Evolutionary conservation across 2,329 filamentous ascomycete species (phyloP), one percentile per base, ranked within the genome.

Genomic region (Pseudogymnoascus sp.): DNA sequence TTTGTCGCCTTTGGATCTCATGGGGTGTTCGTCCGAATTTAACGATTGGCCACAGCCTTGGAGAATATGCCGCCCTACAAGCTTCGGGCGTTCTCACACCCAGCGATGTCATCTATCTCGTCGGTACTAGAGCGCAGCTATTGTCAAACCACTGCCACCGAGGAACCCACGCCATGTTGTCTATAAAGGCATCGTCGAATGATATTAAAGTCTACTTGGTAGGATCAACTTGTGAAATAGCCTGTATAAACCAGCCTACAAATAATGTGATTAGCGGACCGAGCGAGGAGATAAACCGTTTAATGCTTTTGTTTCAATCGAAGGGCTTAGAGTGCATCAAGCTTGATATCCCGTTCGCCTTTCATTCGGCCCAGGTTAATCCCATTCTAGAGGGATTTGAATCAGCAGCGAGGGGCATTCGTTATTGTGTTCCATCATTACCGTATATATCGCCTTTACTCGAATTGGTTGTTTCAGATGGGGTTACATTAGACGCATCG

Each of bases 241-340:
- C 89, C 12, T 93, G 90, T 76, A 81, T 90, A 73, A 93, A 95
- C 68, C 85, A 86, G 0, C 86, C 86, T 0, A 79, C 84, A 61
- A 88, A 90, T 72, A 91, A 86, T 11, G 90, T 93, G 1, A 78
- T 93, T 14, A 83, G 83, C 65, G 75, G 82, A n/a, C 80, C 80
- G 21, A 77, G 77, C 54, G 79, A 81, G 36, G 77, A 83, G 23
- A 80, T 87, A 29, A 78, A 80, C 42, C 77, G 76, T 4, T 77
- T 85, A 11, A 79, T 81, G 7, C 63, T 68, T 42, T 71, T 76
- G 36, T 77, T 87, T 6, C 73, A 77, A 16, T 72, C 74, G 7
- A 76, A 79, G 64, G 81, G 81, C 2, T 80, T 84, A 75, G 86
- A 85, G 72, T 80, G 80, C 62, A 84, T 79, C 16, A 81, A 81